Base-by-base conservation (phyloP, 257 asterid genomes). In the Salvia splendens region DNA sequence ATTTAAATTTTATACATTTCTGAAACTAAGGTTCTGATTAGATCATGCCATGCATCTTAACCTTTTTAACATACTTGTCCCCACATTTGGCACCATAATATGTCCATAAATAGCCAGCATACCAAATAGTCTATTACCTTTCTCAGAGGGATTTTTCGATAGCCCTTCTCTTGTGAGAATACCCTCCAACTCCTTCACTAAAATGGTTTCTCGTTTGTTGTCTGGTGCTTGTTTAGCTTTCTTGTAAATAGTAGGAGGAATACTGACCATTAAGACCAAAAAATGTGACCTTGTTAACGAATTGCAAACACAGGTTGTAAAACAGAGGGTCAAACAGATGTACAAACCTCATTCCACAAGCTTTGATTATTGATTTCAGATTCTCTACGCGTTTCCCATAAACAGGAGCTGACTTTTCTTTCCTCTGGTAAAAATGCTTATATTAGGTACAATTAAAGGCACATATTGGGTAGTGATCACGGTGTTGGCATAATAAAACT, bases 291-390 rank as follows among this genome's bases (percentile, higher is more conserved):
- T 71, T 69, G 61, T 71, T 54, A 77, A 48, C 47, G 61, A 15
- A 64, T 66, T 50, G 46, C 30, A 61, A 64, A 65, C 36, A 74
- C 28, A 61, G 35, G 48, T 50, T 11, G 17, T 1, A 48, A 10
- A 35, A 48, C 2, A 50, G 57, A 73, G 38, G 48, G 46, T 33
- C 43, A 71, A 51, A 66, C 40, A 58, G 70, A 52, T 62, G 61
- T 60, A 73, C 75, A 73, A 57, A 93, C 99, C 96, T 87, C 95
- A 94, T 85, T 80, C 96, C 99, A 77, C 97, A 94, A 65, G 99
- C 89, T 82, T 88, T 94, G 64, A 94, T 91, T 66, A 88, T 73
- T 54, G 97, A 87, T 77, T 83, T 94, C 73, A 94, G 84, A 71
- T 84, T 84, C 79, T 94, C 99, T 77, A 87, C 97, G 54, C 42